These are phyloP conservation scores for Schwanniomyces sp. DNA, from an alignment of 805 yeast genomes.

Conservation along the genomic window DNA sequence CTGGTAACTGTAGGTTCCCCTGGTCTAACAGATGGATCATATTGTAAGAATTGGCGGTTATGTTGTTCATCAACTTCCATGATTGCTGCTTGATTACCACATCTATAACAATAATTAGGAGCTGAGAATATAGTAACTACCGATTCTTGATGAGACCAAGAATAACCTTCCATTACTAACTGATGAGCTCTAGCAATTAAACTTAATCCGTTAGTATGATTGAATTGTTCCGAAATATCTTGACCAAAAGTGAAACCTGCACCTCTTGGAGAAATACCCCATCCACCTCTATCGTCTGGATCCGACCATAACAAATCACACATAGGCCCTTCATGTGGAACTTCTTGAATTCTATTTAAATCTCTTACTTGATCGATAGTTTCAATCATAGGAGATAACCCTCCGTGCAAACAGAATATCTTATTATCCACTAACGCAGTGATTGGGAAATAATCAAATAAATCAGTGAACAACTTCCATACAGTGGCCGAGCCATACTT, in stretches of 20 bases:
- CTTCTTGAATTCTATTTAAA: constrained; percentile 89
- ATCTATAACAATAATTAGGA: constrained; percentile 94
- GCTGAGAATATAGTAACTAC: constrained; percentile 95
- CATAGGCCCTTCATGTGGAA: constrained; percentile 98
- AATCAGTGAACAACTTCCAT: constrained; percentile 89
- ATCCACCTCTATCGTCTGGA: constrained; percentile 96
- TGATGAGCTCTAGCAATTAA: constrained; percentile 95
- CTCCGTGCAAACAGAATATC: constrained; percentile 92
- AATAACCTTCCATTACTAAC: constrained; percentile 95
- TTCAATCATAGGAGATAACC: constrained; percentile 91
- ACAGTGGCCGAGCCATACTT: constrained; percentile 91
- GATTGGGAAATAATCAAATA: constrained; percentile 90
- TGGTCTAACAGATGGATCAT: constrained; percentile 95
- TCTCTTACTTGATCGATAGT: constrained; percentile 90
- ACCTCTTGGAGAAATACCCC: constrained; percentile 98
- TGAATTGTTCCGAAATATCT: constrained; percentile 90
- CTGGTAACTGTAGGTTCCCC: constrained; percentile 98
- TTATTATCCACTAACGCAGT: constrained; percentile 91
- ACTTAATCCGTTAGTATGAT: constrained; percentile 82
- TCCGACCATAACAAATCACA: constrained; percentile 96
- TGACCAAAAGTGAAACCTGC: constrained; percentile 98
- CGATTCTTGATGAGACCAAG: constrained; percentile 91
- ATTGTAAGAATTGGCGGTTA: constrained; percentile 87
- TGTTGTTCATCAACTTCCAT: constrained; percentile 97
- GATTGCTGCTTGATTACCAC: constrained; percentile 97